Base-by-base conservation (phyloP, 306 rosid genomes). In the Cicer pinnatifidum region DNA sequence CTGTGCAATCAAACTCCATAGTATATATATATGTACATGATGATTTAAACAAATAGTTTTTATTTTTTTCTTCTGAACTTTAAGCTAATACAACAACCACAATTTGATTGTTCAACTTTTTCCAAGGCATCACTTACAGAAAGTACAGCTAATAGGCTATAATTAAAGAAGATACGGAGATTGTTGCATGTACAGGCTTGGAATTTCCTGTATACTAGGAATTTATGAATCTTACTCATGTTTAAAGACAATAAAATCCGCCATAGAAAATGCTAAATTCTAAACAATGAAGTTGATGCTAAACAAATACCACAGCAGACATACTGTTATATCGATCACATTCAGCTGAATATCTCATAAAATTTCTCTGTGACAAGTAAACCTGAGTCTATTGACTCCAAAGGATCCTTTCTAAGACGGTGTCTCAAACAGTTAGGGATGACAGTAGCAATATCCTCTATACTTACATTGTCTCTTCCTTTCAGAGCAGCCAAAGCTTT, bases 371-470 rank as follows among this genome's bases (percentile, higher is more conserved):
- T 86, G 76, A 93, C 88, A 53, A 93, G 92, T 72, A 93, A 87
- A 76, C 98, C 98, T 2, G 97, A 93, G 85, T 93, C 97, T 39
- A 93, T 91, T 0, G 98, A 89, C 71, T 93, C 98, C 85, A 89
- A 81, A 37, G 98, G 98, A 73, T 93, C 98, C 88, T 93, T 93
- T 80, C 98, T 67, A 75, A 93, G 98, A 58, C 97, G 93, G 67
- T 93, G 97, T 78, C 98, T 89, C 82, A 93, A 83, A 87, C 97
- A 88, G 85, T 93, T 93, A 39, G 98, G 97, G 68, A 93, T 89
- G 76, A 93, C 96, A 7, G 92, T 93, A 15, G 98, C 97, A 77
- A 93, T 79, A 82, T 93, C 98, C 76, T 93, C 97, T 2, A 89
- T 73, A 41, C 80, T 82, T 33, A 91, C 98, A 59, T 71, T 78